These are phyloP conservation scores for Neonectria coccinea DNA, from an alignment of 2,329 filamentous ascomycete genomes.

Conservation along the genomic window DNA sequence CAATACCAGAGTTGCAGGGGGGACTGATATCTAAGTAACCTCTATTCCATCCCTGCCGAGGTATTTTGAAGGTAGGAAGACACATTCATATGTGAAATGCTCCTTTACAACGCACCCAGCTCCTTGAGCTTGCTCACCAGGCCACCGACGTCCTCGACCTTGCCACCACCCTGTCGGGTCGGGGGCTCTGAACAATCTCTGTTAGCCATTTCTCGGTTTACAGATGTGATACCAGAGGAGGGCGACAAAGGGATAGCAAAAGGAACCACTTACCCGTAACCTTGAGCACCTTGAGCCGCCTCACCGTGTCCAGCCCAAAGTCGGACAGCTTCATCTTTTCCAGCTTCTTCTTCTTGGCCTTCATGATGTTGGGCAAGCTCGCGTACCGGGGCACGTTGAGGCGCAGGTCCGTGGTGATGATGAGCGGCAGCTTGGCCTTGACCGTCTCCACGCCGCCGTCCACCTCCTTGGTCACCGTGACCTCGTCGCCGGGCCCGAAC, in stretches of 20 bases:
- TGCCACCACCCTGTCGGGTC: conserved; percentile 89
- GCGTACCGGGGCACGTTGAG: conserved; percentile 97
- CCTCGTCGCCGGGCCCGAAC: conserved; percentile 75
- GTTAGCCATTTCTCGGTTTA: conserved; percentile 18
- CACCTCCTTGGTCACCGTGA: conserved; percentile 89
- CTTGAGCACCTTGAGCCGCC: conserved; percentile 88
- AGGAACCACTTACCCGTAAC: conserved; percentile 74
- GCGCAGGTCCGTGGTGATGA: conserved; percentile 94
- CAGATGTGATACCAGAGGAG: background rate
- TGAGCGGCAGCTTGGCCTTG: conserved; percentile 84
- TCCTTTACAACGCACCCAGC: conserved; percentile 81
- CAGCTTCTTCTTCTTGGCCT: conserved; percentile 99
- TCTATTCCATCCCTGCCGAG: conserved; percentile 19
- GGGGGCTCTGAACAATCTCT: conserved; percentile 74
- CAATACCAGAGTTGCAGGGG: conserved; percentile 2
- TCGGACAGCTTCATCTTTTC: conserved; percentile 91
- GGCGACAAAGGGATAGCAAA: background rate
- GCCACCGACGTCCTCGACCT: conserved; percentile 98
- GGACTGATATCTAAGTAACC: conserved; percentile 6
- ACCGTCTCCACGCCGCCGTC: conserved; percentile 96
- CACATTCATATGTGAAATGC: background rate
- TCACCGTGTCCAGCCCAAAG: conserved; percentile 79
- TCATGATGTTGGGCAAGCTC: conserved; percentile 98
- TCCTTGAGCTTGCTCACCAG: conserved; percentile 95
- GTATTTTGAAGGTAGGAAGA: conserved; percentile 12